Evolutionary conservation across 768 basidiomycete genomes (phyloP), one percentile per base, ranked within the genome.

Genomic region (Leucocoprinus sp.): DNA sequence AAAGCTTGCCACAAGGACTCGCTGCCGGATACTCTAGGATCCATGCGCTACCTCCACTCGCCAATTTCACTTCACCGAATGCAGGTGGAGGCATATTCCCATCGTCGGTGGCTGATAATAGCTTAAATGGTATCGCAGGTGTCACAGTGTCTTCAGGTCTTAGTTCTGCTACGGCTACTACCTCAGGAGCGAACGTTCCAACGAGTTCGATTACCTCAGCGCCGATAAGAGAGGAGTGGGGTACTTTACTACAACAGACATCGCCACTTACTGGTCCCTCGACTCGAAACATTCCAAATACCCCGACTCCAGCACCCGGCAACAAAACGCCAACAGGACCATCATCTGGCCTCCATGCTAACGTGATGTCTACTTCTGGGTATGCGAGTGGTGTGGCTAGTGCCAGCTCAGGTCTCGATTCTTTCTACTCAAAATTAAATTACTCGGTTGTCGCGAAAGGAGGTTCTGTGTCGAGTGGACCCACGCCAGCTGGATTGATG

Each of bases 21-120:
- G 93, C 92, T 0, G 89, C 89, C 0, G 93, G 92, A 0, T 82
- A 92, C 58, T 92, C 88, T 22, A 74, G 92, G 48, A 83, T 97
- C 47, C 93, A 97, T 54, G 84, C 92, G 1, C 66, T 74, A 8
- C 74, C 74, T 3, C 71, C 72, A 2, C 57, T 66, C 23, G 57
- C 63, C 1, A 61, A 59, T 42, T 45, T 68, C 15, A 63, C 61
- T 2, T 67, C 69, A n/a, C 61, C 67, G 24, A 53, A 57, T 15
- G 51, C 58, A 34, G 52, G 53, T 35, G 43, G 27, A 21, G 43
- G 43, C 19, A 23, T 42, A 29, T 45, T 48, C 47, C 50, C 53
- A 5, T 49, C 54, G 36, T 38, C 45, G 37, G 24, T 28, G 23
- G 39, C 22, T 17, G 29, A 24, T 29, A 21, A 23, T 22, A 9